Percentiles rank a stretch among this genome's conserved stretches.
Evolutionary conservation across 306 rosid species (phyloP).

Genomic region (Acacia crassicarpa): DNA sequence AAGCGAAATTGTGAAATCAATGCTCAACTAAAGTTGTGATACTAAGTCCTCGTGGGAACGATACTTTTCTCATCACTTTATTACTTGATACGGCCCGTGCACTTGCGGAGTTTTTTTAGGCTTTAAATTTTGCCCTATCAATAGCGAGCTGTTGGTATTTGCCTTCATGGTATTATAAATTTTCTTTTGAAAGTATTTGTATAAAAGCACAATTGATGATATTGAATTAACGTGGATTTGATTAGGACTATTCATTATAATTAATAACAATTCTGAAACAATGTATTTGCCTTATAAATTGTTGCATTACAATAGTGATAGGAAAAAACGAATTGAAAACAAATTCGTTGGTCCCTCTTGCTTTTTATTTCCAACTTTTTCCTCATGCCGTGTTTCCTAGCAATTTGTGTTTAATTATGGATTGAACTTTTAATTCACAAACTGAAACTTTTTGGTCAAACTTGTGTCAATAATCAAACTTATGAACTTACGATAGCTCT

Average conservation of each 20-base stretch:
- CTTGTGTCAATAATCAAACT: neutral
- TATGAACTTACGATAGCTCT: neutral
- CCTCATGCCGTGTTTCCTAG: neutral
- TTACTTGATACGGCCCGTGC: no score
- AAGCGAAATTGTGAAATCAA: no score
- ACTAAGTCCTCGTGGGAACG: no score
- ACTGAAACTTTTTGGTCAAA: neutral
- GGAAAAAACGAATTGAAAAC: neutral
- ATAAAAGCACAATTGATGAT: neutral
- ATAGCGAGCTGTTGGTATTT: neutral
- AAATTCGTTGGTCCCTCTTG: neutral
- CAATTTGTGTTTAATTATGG: neutral
- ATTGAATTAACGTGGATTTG: neutral
- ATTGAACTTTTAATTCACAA: neutral
- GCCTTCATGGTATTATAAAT: neutral
- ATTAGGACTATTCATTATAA: neutral
- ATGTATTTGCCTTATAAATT: neutral
- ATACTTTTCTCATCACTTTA: no score
- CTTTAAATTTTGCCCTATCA: no score
- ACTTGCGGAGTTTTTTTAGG: no score
- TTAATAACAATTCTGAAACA: neutral
- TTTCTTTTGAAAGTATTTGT: neutral
- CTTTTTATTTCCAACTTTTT: constrained; percentile 1
- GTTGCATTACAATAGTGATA: neutral
- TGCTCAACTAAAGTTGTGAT: no score